Conservation (phyloP, 1,284 basidiomycete genomes). For the Calocybe gambosa region DNA sequence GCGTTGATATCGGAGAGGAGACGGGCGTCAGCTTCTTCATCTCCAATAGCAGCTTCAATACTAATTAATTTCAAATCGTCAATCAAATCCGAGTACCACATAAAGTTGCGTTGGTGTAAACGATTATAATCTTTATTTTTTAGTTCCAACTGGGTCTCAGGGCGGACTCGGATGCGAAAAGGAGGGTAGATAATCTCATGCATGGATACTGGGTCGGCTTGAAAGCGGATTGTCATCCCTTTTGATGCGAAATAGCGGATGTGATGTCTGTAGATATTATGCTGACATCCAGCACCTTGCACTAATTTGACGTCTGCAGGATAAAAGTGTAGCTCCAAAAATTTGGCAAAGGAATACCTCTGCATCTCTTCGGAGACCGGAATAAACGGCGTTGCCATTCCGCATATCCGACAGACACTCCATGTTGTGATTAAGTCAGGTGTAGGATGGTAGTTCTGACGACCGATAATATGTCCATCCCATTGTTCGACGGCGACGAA, state of each 20-base stretch:
- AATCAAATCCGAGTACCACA: constrained; percentile 66
- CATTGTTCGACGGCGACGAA: constrained; percentile 85
- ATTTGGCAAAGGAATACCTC: constrained; percentile 90
- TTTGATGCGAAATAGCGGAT: constrained; percentile 86
- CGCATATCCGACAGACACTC: constrained; percentile 85
- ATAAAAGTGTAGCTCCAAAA: constrained; percentile 89
- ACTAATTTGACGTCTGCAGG: constrained; percentile 78
- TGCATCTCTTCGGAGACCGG: constrained; percentile 92
- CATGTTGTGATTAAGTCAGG: constrained; percentile 85
- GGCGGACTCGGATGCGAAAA: constrained; percentile 75
- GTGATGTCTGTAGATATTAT: constrained; percentile 93
- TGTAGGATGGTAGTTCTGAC: constrained; percentile 42
- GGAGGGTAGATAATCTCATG: constrained; percentile 92
- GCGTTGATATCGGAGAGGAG: constrained; percentile 55
- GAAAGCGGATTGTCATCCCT: constrained; percentile 86
- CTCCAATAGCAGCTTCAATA: constrained; percentile 72
- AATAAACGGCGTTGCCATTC: constrained; percentile 80
- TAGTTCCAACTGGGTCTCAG: constrained; percentile 81
- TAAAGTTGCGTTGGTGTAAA: constrained; percentile 66
- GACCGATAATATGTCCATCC: constrained; percentile 68
- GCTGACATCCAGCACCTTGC: constrained; percentile 82
- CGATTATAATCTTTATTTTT: constrained; percentile 88
- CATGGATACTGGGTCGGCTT: constrained; percentile 77
- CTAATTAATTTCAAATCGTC: constrained; percentile 70
- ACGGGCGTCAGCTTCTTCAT: constrained; percentile 59